Evolutionary conservation across 352 stramenopile species (phyloP), one percentile per base, ranked within the genome.

Genomic region (Globisporangium lucens): DNA sequence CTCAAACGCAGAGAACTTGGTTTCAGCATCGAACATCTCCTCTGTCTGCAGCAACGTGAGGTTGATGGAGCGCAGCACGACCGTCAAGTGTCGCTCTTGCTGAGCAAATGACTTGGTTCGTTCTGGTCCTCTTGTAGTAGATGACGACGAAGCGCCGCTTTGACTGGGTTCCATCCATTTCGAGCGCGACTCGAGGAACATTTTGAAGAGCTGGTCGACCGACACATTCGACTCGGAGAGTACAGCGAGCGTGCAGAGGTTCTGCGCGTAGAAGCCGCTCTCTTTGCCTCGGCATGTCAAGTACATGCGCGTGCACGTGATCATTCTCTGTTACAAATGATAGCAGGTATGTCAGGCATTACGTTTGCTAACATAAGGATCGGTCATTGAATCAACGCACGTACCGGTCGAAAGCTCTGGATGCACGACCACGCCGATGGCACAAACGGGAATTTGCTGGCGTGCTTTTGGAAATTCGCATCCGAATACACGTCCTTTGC

Each of bases 401-500:
- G 13, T 76, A 90, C 82, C 77, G 67, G 61, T 29, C 75, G 71
- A 64, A 95, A 95, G 56, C 79, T 79, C 60, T 89, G 67, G 29
- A 93, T 79, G 12, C 78, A 90, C 30, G 85, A 68, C 85, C 87
- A 93, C 43, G 89, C 75, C 0, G 85, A 69, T 20, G 72, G 69
- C n/a, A 93, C 59, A 55, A 95, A 95, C 3, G 85, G 82, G 36
- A 87, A 93, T 7, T 69, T 71, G 1, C 49, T 27, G 2, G 78
- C 65, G 8, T 66, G 55, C 4, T 36, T 27, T 13, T 71, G 75
- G 0, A 71, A 56, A 0, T 75, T 65, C 0, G 65, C 58, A 8
- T 72, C 65, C 10, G 66, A 57, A 60, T 82, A 76, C 5, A 83
- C 66, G 8, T 35, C 38, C 9, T 77, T 76, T 0, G 81, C 84